Conservation (phyloP, 768 basidiomycete genomes). For the Leccinum truebloodii region DNA sequence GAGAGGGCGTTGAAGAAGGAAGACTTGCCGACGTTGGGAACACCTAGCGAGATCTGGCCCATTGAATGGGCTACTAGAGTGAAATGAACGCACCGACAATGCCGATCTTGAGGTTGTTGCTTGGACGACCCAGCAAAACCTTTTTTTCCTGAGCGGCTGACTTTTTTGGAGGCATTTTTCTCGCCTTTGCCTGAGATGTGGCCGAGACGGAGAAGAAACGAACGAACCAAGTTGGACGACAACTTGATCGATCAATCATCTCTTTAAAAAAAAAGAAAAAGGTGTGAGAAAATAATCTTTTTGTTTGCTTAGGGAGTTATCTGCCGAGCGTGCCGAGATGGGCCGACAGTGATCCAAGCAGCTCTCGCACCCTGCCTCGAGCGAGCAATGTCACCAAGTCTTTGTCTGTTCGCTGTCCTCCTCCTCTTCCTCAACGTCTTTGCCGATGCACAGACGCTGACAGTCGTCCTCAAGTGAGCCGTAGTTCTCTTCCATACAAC, state of each 20-base stretch:
- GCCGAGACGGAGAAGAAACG: constrained; percentile 40
- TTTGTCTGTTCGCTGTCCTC: constrained; percentile 14
- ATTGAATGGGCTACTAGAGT: not conserved
- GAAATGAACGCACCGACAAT: constrained; percentile 82
- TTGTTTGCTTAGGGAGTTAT: constrained; percentile 11
- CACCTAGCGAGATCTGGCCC: constrained; percentile 45
- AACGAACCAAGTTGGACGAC: constrained; percentile 14
- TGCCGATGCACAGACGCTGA: constrained; percentile 47
- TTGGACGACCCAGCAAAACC: constrained; percentile 81
- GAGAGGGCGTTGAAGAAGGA: constrained; percentile 99
- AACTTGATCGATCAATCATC: constrained; percentile 36
- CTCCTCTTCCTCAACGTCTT: constrained; percentile 20
- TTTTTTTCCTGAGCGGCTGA: constrained; percentile 78
- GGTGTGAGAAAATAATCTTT: not conserved
- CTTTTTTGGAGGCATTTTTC: constrained; percentile 92
- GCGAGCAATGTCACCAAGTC: constrained; percentile 20
- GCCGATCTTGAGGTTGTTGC: constrained; percentile 98
- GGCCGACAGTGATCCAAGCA: not conserved
- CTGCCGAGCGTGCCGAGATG: constrained; percentile 25
- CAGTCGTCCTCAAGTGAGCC: constrained; percentile 50
- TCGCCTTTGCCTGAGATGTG: constrained; percentile 43
- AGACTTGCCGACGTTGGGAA: constrained; percentile 97
- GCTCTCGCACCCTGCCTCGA: not conserved
- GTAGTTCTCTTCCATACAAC: not conserved
- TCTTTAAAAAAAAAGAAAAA: not conserved